Evolutionary conservation across 2,329 filamentous ascomycete genomes (phyloP).

Genomic region (Acrocalymma vagum): DNA sequence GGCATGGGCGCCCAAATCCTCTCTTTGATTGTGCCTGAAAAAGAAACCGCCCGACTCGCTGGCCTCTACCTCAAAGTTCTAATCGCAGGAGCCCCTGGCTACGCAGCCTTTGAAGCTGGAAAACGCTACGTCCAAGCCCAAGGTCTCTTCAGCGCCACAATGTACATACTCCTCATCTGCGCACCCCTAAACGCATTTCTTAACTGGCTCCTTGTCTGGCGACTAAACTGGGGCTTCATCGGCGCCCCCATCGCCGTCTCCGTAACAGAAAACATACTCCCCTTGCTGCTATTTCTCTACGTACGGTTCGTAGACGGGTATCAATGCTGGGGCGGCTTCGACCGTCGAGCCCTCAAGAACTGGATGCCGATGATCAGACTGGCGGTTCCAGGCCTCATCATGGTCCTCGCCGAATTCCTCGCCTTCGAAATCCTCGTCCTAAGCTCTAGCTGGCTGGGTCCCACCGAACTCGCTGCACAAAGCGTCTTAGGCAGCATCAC

Average conservation of each 20-base stretch:
- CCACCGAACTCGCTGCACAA: constrained; percentile 84
- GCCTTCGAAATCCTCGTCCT: constrained; percentile 92
- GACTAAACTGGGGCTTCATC: constrained; percentile 64
- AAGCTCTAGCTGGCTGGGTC: constrained; percentile 80
- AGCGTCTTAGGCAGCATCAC: constrained; percentile 82
- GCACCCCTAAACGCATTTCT: constrained; percentile 82
- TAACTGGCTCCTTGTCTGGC: constrained; percentile 84
- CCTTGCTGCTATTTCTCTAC: constrained; percentile 76
- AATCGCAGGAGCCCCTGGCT: constrained; percentile 76
- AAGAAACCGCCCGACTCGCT: constrained; percentile 73
- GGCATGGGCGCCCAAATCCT: constrained; percentile 72
- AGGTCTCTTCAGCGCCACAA: constrained; percentile 81
- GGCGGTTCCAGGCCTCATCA: constrained; percentile 86
- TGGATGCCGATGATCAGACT: constrained; percentile 88
- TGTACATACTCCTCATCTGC: constrained; percentile 83
- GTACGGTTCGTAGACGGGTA: constrained; percentile 75
- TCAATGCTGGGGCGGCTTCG: constrained; percentile 84
- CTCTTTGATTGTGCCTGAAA: constrained; percentile 71
- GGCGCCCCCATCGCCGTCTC: constrained; percentile 82
- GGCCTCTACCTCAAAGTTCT: constrained; percentile 77
- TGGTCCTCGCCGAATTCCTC: constrained; percentile 93
- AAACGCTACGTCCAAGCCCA: constrained; percentile 92
- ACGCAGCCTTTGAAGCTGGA: constrained; percentile 77
- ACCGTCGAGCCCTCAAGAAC: constrained; percentile 72
- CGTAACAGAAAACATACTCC: constrained; percentile 78